Evolutionary conservation across 257 asterid genomes (phyloP).

Genomic region (Scutellaria barbata): DNA sequence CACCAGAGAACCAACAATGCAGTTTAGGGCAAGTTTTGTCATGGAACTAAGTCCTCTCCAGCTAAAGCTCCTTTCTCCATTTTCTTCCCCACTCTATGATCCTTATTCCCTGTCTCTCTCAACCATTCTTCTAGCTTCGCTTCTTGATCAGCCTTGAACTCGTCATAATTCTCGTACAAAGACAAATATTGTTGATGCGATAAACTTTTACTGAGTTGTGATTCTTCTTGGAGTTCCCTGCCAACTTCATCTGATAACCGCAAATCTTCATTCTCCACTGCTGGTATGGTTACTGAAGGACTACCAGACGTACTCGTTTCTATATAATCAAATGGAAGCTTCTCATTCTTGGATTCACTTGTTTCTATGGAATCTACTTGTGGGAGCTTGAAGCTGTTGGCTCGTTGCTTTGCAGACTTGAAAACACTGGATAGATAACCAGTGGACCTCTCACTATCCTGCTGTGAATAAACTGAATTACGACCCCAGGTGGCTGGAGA

Average conservation of each 20-base stretch:
- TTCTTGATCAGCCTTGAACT: conserved; percentile 80
- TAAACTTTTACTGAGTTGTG: conserved; percentile 47
- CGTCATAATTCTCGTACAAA: conserved; percentile 56
- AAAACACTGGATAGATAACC: conserved; percentile 76
- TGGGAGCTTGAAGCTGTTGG: conserved; percentile 60
- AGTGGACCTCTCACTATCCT: conserved; percentile 45
- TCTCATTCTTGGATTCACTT: conserved; percentile 41
- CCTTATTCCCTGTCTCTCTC: conserved; percentile 43
- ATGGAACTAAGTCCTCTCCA: conserved; percentile 24
- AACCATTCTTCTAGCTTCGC: conserved; percentile 87
- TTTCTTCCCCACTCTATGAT: conserved; percentile 7
- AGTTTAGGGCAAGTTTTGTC: conserved; percentile 4
- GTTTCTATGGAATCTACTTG: conserved; percentile 45
- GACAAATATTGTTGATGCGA: conserved; percentile 53
- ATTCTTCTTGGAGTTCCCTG: conserved; percentile 52
- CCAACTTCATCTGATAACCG: conserved; percentile 49
- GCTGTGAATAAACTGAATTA: conserved; percentile 36
- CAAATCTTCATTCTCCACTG: conserved; percentile 47
- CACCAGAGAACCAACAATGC: conserved; percentile 15
- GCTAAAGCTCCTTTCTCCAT: conserved; percentile 23
- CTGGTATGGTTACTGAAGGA: conserved; percentile 31
- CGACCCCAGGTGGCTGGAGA: conserved; percentile 76
- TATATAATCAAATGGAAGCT: conserved; percentile 18
- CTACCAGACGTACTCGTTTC: conserved; percentile 34
- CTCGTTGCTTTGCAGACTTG: conserved; percentile 67